phyloP scores from a whole-genome alignment of 2,329 filamentous ascomycete species.

The Arthroderma sp. region DNA sequence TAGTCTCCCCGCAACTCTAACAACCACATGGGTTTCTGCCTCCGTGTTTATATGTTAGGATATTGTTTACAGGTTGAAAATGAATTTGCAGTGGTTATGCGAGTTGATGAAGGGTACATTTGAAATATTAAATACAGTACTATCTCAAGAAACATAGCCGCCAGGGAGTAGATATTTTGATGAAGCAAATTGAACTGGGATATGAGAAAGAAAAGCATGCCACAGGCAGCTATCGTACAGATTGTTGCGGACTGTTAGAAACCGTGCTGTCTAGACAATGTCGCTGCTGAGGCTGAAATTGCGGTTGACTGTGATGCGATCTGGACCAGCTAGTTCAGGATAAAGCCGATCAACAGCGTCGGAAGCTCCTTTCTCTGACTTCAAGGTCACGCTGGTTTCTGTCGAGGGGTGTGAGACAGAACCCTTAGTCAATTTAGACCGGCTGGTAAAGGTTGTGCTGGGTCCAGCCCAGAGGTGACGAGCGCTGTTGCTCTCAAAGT shows the following conservation, averaged over 20 bases:
- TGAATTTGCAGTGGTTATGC: too few relatives aligned
- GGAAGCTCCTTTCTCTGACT: neutral
- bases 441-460: neutral
- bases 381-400: neutral
- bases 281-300: conserved; percentile 9
- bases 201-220: too few relatives aligned
- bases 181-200: too few relatives aligned
- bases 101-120: too few relatives aligned
- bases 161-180: too few relatives aligned
- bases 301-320: conserved; percentile 7
- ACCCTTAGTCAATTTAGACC: neutral
- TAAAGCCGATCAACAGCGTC: conserved; percentile 9
- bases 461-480: conserved; percentile 5
- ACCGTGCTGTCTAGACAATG: neutral
- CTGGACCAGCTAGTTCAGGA: conserved; percentile 6
- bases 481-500: conserved; percentile 2
- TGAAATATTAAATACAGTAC: too few relatives aligned
- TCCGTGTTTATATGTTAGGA: too few relatives aligned
- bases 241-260: neutral
- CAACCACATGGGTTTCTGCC: too few relatives aligned
- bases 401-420: conserved; percentile 1
- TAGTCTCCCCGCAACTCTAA: too few relatives aligned
- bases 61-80: too few relatives aligned
- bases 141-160: too few relatives aligned
- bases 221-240: too few relatives aligned